Conservation (phyloP, 805 yeast genomes). For the Kuraishia piskuri region DNA sequence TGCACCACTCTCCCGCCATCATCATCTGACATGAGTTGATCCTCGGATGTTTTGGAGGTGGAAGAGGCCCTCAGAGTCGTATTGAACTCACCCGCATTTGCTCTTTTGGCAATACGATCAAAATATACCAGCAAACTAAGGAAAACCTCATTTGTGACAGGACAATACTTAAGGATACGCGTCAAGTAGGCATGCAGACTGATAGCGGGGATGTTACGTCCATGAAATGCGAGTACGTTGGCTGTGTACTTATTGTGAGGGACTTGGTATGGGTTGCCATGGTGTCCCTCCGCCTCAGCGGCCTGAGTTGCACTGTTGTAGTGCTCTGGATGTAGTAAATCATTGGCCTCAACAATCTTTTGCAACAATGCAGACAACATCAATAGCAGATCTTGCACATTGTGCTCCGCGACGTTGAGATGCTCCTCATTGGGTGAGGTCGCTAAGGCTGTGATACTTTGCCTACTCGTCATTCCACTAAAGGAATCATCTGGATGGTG, state of each 20-base stretch:
- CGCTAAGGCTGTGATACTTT: slow-evolving; percentile 4
- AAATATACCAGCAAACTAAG: slow-evolving; percentile 84
- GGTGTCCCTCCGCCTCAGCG: slow-evolving; percentile 12
- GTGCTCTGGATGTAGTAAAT: slow-evolving; percentile 65
- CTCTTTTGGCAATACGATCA: slow-evolving; percentile 85
- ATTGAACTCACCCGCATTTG: slow-evolving; percentile 40
- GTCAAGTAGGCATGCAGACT: slow-evolving; percentile 81
- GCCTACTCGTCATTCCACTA: slow-evolving; percentile 8
- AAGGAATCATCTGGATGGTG: slow-evolving; percentile 6
- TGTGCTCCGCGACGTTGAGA: slow-evolving; percentile 72
- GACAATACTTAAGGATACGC: slow-evolving; percentile 92
- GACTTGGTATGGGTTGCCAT: slow-evolving; percentile 11
- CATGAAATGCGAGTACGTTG: slow-evolving; percentile 84
- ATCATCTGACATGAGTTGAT: slow-evolving; percentile 8
- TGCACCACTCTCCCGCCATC: slow-evolving; percentile 12
- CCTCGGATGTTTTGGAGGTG: slow-evolving; percentile 2
- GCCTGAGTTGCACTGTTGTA: slow-evolving; percentile 28
- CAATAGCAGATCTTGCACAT: slow-evolving; percentile 68
- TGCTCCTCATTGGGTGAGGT: slow-evolving; percentile 31
- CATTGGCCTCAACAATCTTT: slow-evolving; percentile 87
- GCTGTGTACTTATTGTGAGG: slow-evolving; percentile 42
- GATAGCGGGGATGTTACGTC: slow-evolving; percentile 94
- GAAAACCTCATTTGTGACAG: slow-evolving; percentile 96
- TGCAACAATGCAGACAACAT: slow-evolving; percentile 84
- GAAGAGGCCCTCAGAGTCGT: slow-evolving; percentile 7